phyloP scores from a whole-genome alignment of 1,284 basidiomycete species.

The Ustilago vetiveriae region DNA sequence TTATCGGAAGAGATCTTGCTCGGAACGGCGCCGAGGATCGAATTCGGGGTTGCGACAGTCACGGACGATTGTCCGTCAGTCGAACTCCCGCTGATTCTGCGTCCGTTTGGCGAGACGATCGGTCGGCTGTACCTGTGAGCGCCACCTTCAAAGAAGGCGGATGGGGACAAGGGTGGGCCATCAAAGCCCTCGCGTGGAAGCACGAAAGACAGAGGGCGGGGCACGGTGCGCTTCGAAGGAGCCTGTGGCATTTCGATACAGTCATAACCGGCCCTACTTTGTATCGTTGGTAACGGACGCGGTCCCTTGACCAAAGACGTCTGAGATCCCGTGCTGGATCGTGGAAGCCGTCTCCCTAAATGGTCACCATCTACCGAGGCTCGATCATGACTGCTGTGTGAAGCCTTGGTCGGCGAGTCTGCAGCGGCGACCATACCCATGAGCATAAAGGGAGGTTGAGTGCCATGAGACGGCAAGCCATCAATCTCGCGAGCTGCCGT shows the following conservation, averaged over 20 bases:
- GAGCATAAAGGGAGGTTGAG: slow-evolving; percentile 15
- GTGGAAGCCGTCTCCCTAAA: background rate
- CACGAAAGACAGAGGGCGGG: background rate
- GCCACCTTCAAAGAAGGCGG: slow-evolving; percentile 15
- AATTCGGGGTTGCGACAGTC: slow-evolving; percentile 2
- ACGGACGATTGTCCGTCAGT: slow-evolving; percentile 15
- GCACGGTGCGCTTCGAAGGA: background rate
- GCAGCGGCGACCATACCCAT: slow-evolving; percentile 26
- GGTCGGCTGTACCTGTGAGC: background rate
- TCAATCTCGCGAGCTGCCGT: background rate
- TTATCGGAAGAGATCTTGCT: background rate
- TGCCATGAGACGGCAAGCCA: slow-evolving; percentile 5
- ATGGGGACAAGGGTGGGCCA: slow-evolving; percentile 18
- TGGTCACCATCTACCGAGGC: background rate
- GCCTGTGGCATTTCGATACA: background rate
- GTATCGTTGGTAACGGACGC: slow-evolving; percentile 16
- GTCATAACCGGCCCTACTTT: background rate
- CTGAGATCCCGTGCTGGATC: background rate
- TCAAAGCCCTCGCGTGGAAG: background rate
- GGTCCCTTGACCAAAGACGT: background rate
- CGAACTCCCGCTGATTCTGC: slow-evolving; percentile 21
- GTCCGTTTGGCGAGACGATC: background rate
- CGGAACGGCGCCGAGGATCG: background rate
- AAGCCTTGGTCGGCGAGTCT: slow-evolving; percentile 12
- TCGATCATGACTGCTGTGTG: slow-evolving; percentile 12